Conservation (phyloP, 2,329 filamentous ascomycete genomes). For the Aspergillus ustus region DNA sequence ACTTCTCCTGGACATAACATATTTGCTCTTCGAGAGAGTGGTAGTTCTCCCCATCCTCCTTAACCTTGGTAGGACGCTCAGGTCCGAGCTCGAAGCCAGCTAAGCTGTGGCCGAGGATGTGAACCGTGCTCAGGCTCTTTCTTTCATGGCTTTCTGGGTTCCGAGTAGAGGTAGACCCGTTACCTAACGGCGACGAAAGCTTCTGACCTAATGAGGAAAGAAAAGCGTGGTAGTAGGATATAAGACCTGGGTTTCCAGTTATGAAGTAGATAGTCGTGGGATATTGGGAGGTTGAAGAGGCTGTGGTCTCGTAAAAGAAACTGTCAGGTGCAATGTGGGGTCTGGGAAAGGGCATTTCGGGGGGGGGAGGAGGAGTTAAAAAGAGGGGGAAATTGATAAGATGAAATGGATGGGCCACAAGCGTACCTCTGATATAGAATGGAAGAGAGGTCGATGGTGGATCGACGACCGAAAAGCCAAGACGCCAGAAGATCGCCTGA, state of each 20-base stretch:
- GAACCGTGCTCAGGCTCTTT: slow-evolving; percentile 16
- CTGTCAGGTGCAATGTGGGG: slow-evolving; percentile 36
- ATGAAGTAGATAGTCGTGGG: slow-evolving; percentile 50
- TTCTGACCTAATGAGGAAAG: slow-evolving; percentile 42
- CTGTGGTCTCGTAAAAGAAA: slow-evolving; percentile 35
- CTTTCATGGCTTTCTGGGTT: not conserved
- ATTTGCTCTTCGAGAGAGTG: slow-evolving; percentile 57
- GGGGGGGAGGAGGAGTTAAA: not conserved
- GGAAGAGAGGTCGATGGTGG: slow-evolving; percentile 6
- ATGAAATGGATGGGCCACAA: not conserved
- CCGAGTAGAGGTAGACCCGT: not conserved
- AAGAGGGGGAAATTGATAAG: not conserved
- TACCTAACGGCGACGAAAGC: slow-evolving; percentile 9
- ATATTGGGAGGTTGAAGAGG: slow-evolving; percentile 1
- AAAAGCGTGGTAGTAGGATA: slow-evolving; percentile 54
- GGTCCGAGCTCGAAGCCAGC: slow-evolving; percentile 39
- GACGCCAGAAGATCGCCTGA: not conserved
- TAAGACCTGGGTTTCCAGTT: slow-evolving; percentile 56
- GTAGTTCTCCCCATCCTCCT: slow-evolving; percentile 2
- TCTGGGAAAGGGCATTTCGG: slow-evolving; percentile 1
- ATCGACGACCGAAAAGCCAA: not conserved
- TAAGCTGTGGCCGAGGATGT: slow-evolving; percentile 42
- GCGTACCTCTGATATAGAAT: not conserved
- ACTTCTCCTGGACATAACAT: slow-evolving; percentile 47
- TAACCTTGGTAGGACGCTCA: not conserved